Evolutionary conservation across 2,329 filamentous ascomycete species (phyloP).

Genomic region (Aspergillus neoniger): DNA sequence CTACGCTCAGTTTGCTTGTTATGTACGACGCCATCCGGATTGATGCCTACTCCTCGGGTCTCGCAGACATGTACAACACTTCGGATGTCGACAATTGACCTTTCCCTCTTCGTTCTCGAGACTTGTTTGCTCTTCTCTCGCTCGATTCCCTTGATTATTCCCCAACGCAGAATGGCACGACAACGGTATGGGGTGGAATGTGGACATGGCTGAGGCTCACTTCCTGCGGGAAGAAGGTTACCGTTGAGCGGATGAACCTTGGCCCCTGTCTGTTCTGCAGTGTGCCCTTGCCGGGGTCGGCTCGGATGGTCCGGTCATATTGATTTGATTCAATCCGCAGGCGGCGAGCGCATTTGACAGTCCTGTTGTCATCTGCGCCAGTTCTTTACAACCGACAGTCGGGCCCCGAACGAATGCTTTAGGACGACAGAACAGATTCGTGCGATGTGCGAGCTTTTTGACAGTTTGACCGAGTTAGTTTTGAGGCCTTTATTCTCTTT

Average conservation of each 20-base stretch:
- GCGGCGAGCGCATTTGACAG: neutral
- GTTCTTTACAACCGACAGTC: neutral
- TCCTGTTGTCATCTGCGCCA: neutral
- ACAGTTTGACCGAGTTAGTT: neutral
- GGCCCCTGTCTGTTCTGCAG: conserved; percentile 1
- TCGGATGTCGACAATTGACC: conserved; percentile 21
- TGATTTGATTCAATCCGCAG: neutral
- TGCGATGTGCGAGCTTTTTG: neutral
- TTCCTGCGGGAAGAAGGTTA: neutral
- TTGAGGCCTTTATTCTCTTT: neutral
- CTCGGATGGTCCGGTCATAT: neutral
- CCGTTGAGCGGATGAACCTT: neutral
- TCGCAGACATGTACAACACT: conserved; percentile 28
- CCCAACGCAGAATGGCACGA: neutral
- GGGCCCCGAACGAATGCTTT: neutral
- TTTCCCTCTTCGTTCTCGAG: neutral
- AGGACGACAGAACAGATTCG: neutral
- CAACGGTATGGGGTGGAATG: neutral
- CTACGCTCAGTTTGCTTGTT: conserved; percentile 5
- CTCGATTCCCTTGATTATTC: neutral
- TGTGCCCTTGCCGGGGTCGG: neutral
- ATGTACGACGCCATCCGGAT: conserved; percentile 23
- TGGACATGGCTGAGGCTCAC: neutral
- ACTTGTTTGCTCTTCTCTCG: neutral
- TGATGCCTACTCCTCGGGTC: conserved; percentile 23